These are phyloP conservation scores for Citrus trifoliata DNA, from an alignment of 345 rosid genomes.

Conservation along the genomic window DNA sequence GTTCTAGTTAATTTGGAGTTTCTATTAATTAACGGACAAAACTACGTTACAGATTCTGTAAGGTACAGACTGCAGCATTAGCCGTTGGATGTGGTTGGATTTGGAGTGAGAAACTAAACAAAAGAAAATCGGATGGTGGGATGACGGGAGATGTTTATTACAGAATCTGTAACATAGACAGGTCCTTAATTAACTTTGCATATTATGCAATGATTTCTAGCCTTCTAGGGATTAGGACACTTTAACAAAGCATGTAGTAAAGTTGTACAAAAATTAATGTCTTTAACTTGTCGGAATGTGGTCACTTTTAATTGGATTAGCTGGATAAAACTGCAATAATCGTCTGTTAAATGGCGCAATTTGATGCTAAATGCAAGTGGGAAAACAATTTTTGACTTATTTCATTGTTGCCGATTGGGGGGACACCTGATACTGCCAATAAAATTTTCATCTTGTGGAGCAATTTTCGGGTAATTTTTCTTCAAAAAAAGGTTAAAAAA, in stretches of 20 bases:
- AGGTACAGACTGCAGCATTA: too few relatives aligned
- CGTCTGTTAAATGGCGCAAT: background rate
- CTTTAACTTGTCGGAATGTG: conserved; percentile 17
- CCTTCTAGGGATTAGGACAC: conserved; percentile 29
- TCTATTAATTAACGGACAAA: conserved; percentile 5
- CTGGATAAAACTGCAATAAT: background rate
- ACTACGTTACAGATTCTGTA: too few relatives aligned
- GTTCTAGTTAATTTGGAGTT: background rate
- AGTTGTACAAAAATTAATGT: conserved; percentile 15
- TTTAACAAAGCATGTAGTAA: conserved; percentile 32
- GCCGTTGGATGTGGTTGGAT: too few relatives aligned
- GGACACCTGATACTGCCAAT: conserved; percentile 11
- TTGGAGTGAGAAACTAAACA: too few relatives aligned
- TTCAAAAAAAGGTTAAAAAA: background rate
- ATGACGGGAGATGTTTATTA: too few relatives aligned
- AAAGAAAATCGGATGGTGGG: too few relatives aligned
- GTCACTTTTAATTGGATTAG: conserved; percentile 6
- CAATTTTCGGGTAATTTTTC: background rate
- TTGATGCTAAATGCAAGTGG: conserved; percentile 7
- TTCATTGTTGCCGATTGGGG: conserved; percentile 15
- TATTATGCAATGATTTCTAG: conserved; percentile 16
- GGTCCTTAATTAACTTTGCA: conserved; percentile 9
- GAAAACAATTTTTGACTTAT: background rate
- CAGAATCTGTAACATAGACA: too few relatives aligned
- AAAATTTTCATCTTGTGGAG: background rate